Percentiles rank a stretch among this genome's conserved stretches.
Conservation (phyloP, 75 land plant species). For the Cupressus sempervirens region DNA sequence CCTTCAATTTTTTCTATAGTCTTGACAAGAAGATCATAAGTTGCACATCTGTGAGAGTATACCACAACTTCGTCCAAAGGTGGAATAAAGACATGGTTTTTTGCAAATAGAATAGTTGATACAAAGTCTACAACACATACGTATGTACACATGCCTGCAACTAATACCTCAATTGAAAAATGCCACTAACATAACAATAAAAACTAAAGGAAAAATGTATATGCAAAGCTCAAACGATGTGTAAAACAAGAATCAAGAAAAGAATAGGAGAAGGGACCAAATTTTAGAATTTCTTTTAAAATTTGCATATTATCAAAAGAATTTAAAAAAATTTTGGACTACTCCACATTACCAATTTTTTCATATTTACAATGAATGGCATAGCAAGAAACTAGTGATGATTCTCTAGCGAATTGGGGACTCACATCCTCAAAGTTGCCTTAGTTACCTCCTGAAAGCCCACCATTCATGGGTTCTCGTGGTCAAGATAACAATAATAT, state of each 20-base stretch:
- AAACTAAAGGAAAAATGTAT: not conserved
- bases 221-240: not conserved
- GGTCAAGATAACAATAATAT: constrained; percentile 4
- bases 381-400: not conserved
- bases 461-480: not conserved
- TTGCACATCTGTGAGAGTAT: too few relatives aligned
- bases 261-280: not conserved
- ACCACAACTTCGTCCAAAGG: too few relatives aligned
- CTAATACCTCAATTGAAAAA: constrained; percentile 49
- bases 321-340: not conserved
- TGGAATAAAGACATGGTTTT: too few relatives aligned
- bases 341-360: not conserved
- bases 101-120: too few relatives aligned
- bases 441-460: constrained; percentile 3
- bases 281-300: constrained; percentile 10
- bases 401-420: constrained; percentile 6
- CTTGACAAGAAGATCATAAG: too few relatives aligned
- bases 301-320: not conserved
- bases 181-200: not conserved
- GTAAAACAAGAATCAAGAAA: not conserved
- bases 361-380: not conserved
- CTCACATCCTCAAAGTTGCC: constrained; percentile 1
- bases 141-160: constrained; percentile 86
- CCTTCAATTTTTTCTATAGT: too few relatives aligned
- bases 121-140: constrained; percentile 90